These are phyloP conservation scores for Tylopilus orsonianus DNA, from an alignment of 1,284 basidiomycete genomes.

Conservation along the genomic window DNA sequence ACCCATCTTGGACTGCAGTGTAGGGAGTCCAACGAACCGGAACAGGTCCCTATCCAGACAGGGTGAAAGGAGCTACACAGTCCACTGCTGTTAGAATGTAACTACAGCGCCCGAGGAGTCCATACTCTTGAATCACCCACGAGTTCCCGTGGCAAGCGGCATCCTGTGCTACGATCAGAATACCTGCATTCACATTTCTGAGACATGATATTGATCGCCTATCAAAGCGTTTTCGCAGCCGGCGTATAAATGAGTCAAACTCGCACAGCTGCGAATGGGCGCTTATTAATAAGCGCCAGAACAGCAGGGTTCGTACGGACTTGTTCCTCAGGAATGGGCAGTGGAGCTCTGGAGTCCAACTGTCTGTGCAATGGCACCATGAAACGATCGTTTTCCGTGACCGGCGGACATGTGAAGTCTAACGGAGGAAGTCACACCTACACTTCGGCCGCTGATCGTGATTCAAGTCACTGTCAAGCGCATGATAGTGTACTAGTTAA, in stretches of 20 bases:
- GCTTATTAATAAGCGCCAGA: neutral
- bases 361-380: constrained; percentile 57
- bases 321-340: constrained; percentile 50
- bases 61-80: constrained; percentile 41
- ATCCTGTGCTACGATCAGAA: constrained; percentile 56
- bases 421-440: constrained; percentile 55
- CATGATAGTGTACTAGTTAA: constrained; percentile 55
- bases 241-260: constrained; percentile 45
- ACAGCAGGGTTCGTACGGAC: constrained; percentile 32
- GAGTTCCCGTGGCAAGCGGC: constrained; percentile 29
- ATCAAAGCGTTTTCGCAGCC: constrained; percentile 45
- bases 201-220: constrained; percentile 44
- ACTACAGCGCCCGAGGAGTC: neutral
- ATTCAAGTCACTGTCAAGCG: constrained; percentile 66
- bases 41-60: constrained; percentile 41
- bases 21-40: constrained; percentile 48
- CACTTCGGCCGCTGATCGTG: constrained; percentile 65
- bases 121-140: constrained; percentile 4
- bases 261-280: constrained; percentile 47
- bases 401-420: constrained; percentile 55
- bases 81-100: constrained; percentile 32
- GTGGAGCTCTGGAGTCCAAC: constrained; percentile 50
- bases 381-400: constrained; percentile 42
- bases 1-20: constrained; percentile 42
- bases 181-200: constrained; percentile 47